Evolutionary conservation across 306 rosid species (phyloP).

Genomic region (Dryas octopetala): DNA sequence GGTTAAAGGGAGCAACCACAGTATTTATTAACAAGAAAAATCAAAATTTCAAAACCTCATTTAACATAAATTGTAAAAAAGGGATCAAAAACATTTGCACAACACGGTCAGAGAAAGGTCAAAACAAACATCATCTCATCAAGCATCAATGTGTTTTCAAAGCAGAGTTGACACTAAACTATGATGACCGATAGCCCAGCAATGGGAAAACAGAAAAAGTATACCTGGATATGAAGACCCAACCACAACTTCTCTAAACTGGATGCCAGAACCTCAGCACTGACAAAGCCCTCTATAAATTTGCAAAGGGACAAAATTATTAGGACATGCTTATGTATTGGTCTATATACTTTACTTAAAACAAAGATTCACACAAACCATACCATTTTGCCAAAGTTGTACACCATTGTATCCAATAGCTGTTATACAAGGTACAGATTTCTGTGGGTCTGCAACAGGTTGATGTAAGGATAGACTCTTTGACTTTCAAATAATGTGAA

Average conservation of each 20-base stretch:
- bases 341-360: neutral
- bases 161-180: neutral
- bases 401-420: conserved; percentile 57
- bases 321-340: neutral
- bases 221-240: conserved; percentile 56
- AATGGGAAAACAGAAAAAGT: neutral
- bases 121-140: neutral
- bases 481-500: neutral
- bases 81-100: conserved; percentile 1
- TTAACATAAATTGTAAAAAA: neutral
- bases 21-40: too few relatives aligned
- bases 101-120: conserved; percentile 1
- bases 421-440: too few relatives aligned
- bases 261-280: conserved; percentile 49
- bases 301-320: neutral
- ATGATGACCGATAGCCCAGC: neutral
- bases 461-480: too few relatives aligned
- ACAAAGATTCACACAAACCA: neutral
- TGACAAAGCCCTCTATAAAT: conserved; percentile 42
- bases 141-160: neutral
- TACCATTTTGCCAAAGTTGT: conserved; percentile 62
- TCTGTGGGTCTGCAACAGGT: too few relatives aligned
- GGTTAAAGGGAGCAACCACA: too few relatives aligned
- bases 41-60: neutral
- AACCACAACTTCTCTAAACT: conserved; percentile 61